Evolutionary conservation across 2,329 filamentous ascomycete species (phyloP), one percentile per base, ranked within the genome.

Genomic region (Colletotrichum eleusines): DNA sequence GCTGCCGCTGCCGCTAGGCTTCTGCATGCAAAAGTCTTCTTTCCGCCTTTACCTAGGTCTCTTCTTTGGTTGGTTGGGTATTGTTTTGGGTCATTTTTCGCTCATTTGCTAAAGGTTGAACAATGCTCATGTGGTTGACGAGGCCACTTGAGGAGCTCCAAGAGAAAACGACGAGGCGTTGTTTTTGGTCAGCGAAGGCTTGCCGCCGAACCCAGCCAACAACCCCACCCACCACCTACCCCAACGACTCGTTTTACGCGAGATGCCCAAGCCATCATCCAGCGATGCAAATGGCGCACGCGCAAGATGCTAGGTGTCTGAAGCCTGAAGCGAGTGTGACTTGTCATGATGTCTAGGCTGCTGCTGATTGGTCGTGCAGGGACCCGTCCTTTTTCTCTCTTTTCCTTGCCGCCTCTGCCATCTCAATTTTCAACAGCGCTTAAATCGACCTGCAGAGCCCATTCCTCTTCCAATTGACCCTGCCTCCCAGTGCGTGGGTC

Each of bases 381-480:
- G 20, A 59, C 50, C 44, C 54, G 61, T 35, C 53, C 28, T 18
- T 62, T 55, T 46, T 16, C 38, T 54, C 38, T 28, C 62, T 61
- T 65, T 59, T 58, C 14, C 44, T 69, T 69, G 61, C 66, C 53
- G 60, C 66, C 61, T 69, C 61, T 69, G 62, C 66, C 61, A 69
- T 69, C 66, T 69, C 53, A 69, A 65, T 59, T 53, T 20, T 28
- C 26, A 65, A 38, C 28, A 66, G 66, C 66, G 66, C 66, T 69
- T 65, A 66, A 44, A 48, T 51, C 59, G 46, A 62, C n/a, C 26
- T 51, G 59, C 59, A 62, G 54, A 62, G 59, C 59, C 23, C 44
- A 31, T 38, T 62, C 59, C 23, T 46, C 44, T 44, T 59, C 12
- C 55, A 58, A 35, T 62, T 42, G 59, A 31, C n/a, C 59, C 42